Base-by-base conservation (phyloP, 129 eudicot genomes). In the Flaveria ramosissima region DNA sequence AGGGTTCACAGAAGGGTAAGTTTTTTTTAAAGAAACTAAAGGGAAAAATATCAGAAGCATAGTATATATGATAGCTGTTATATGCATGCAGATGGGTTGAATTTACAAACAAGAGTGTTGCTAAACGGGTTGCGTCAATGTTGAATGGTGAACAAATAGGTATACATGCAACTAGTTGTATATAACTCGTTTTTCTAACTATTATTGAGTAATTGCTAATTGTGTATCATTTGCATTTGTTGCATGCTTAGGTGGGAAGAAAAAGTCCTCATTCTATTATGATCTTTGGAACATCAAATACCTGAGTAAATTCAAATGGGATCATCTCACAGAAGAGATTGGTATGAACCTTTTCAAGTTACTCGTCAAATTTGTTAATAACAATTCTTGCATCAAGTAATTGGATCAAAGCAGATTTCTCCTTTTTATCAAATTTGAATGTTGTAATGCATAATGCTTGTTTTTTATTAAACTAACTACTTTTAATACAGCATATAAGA, bases 301-400 rank as follows among this genome's bases (percentile, higher is more conserved):
- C 83, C 80, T 94, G 77, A 87, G 96, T 83, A 94, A 94, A 89
- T 89, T 94, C 83, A 94, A 94, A 73, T 94, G 99, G 99, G 99
- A 94, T 82, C 90, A 91, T 89, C 96, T 94, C 63, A 94, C 97
- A 0, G 92, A 87, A 75, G 99, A 94, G 80, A 87, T 83, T 36
- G 97, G 99, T 94, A 87, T 5, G 52, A 19, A 23, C 73, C 60
- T 57, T 8, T 76, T 47, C 6, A 36, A 36, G 41, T 5, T 6
- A 36, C 7, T 6, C 8, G 1, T 5, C 41, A 36, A 36, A 36
- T 36, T 36, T 0, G 1, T 36, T 36, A 36, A 36, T 36, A 0
- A 6, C 41, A 36, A 1, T 36, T 36, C 0, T 36, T 36, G 41
- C 41, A 19, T 71, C 17, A 41, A 63, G 26, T 27, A 26, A 26